phyloP scores from a whole-genome alignment of 1,139 yeast species.

The Blastobotrys capitulatus region DNA sequence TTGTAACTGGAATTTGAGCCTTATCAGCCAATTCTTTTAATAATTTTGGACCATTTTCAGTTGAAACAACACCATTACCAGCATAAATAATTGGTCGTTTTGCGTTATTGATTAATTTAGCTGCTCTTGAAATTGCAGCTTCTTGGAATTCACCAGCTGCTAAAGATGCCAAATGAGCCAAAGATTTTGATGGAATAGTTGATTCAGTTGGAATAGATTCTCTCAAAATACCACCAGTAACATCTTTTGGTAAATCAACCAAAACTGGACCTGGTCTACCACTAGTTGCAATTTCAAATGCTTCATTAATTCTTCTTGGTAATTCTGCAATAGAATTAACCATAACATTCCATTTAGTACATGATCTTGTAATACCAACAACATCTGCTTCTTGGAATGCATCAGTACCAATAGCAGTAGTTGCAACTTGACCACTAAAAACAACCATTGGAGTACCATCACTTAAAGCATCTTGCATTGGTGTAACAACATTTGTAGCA shows the following conservation, averaged over 20 bases:
- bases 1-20: conserved; percentile 92
- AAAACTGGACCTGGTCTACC: conserved; percentile 99
- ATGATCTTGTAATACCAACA: conserved; percentile 90
- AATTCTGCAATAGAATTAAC: conserved; percentile 90
- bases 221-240: conserved; percentile 84
- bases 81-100: conserved; percentile 85
- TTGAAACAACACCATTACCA: conserved; percentile 84
- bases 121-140: conserved; percentile 72
- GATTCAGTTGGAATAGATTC: conserved; percentile 82
- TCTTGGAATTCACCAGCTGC: conserved; percentile 73
- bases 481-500: conserved; percentile 95
- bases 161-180: conserved; percentile 62
- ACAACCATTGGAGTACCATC: conserved; percentile 98
- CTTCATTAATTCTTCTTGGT: conserved; percentile 94
- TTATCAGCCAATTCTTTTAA: conserved; percentile 83
- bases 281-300: conserved; percentile 90
- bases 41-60: conserved; percentile 73
- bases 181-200: conserved; percentile 77
- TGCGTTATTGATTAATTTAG: conserved; percentile 70
- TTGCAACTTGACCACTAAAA: conserved; percentile 97
- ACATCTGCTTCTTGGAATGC: conserved; percentile 99
- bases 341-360: conserved; percentile 99
- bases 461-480: conserved; percentile 95
- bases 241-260: conserved; percentile 96
- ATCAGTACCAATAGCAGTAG: conserved; percentile 93